Conservation (phyloP, 371 early-diverging fungal species). For the Apophysomyces elegans region DNA sequence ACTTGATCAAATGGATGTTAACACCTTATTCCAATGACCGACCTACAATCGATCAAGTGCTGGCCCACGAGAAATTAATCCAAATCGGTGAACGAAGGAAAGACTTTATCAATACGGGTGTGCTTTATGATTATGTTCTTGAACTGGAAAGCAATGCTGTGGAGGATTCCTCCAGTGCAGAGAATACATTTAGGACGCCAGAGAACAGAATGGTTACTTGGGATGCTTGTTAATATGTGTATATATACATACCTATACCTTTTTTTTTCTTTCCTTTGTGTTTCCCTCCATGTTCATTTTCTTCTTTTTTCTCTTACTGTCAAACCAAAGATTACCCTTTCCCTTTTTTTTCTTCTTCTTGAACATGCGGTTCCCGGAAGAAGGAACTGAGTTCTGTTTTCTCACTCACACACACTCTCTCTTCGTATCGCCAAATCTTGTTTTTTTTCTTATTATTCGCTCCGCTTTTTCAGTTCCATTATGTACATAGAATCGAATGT, state of each 20-base stretch:
- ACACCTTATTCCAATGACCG: constrained; percentile 13
- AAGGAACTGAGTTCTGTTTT: too few relatives aligned
- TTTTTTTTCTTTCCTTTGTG: background rate
- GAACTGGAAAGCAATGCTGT: background rate
- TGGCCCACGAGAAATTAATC: background rate
- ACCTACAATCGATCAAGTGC: constrained; percentile 20
- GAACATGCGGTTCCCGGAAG: too few relatives aligned
- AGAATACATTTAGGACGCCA: background rate
- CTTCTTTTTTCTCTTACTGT: too few relatives aligned
- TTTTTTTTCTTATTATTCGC: too few relatives aligned
- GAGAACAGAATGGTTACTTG: background rate
- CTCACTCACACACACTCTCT: too few relatives aligned
- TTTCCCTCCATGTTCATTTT: background rate
- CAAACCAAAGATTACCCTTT: too few relatives aligned
- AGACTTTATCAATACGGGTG: background rate
- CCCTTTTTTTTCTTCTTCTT: too few relatives aligned
- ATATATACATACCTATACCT: background rate
- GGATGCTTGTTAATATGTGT: background rate
- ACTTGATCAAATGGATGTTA: constrained; percentile 19
- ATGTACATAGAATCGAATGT: too few relatives aligned
- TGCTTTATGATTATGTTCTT: background rate
- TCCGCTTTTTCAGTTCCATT: too few relatives aligned
- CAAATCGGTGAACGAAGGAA: background rate
- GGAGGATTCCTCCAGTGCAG: background rate
- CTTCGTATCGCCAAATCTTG: too few relatives aligned